phyloP scores from a whole-genome alignment of 257 asterid genomes.

The Linaria vulgaris region DNA sequence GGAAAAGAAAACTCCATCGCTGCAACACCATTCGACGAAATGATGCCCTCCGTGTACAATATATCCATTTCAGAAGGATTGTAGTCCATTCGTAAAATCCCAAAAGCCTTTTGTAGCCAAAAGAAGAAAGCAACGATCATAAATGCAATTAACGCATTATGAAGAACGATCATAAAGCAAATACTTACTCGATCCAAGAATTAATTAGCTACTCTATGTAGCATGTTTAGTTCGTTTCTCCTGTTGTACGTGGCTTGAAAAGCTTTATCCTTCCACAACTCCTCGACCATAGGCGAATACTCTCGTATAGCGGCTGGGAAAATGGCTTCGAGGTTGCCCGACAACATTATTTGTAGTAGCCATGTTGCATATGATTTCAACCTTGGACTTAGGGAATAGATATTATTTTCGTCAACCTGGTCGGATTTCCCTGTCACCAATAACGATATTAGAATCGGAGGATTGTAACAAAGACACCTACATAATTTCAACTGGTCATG shows the following conservation, averaged over 20 bases:
- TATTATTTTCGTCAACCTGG: conserved; percentile 40
- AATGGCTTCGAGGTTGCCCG: conserved; percentile 77
- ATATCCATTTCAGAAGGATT: conserved; percentile 90
- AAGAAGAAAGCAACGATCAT: conserved; percentile 23
- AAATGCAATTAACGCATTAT: conserved; percentile 9
- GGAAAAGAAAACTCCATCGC: conserved; percentile 74
- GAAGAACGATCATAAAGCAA: conserved; percentile 6
- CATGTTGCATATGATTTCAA: conserved; percentile 64
- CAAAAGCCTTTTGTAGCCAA: conserved; percentile 56
- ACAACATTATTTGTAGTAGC: conserved; percentile 64
- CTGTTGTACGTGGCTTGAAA: conserved; percentile 78
- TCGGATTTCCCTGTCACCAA: conserved; percentile 44
- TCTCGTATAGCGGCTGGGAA: conserved; percentile 90
- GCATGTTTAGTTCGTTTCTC: conserved; percentile 60
- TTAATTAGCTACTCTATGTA: conserved; percentile 76
- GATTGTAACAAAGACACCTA: not conserved
- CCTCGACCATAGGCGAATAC: conserved; percentile 70
- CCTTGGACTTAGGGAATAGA: conserved; percentile 51
- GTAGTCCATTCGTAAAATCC: conserved; percentile 65
- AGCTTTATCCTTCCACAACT: conserved; percentile 66
- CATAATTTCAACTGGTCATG: too few relatives aligned
- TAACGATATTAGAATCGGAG: conserved; percentile 27
- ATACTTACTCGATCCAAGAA: conserved; percentile 77
- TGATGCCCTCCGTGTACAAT: conserved; percentile 74
- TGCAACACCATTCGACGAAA: conserved; percentile 75